Evolutionary conservation across 768 basidiomycete species (phyloP), one percentile per base, ranked within the genome.

Genomic region (Vararia minispora): DNA sequence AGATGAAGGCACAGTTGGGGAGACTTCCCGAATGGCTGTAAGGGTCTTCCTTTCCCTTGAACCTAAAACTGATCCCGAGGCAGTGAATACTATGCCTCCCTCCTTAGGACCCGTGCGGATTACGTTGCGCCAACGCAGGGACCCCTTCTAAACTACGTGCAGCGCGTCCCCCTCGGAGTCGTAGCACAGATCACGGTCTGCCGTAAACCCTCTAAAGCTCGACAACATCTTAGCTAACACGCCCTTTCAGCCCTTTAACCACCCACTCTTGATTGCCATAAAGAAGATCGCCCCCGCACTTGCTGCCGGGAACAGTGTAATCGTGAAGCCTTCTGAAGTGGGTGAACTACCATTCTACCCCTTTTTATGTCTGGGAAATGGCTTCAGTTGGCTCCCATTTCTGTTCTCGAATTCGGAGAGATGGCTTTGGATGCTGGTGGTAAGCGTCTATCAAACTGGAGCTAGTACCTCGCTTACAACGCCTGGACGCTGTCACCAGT

Each of bases 251-350:
- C 84, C 87, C 2, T 90, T 89, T 57, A 91, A 91, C 48, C 87
- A 91, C 47, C 88, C 88, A 1, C 61, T 91, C n/a, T 57, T 91
- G 25, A 91, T 91, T 44, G 84, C 85, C 2, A 55, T 90, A 37
- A 91, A 91, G 66, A 91, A 91, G 59, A 80, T 90, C 39, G 83
- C 79, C 0, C 84, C 84, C 5, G 86, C 84, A 1, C 62, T 90
- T 20, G 87, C 87, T 30, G 82, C 85, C 6, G 87, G 86, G 4
- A 89, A 88, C 50, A 78, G 77, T 37, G 78, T 90, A 33, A 68
- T 89, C 35, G 76, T 88, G 14, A 89, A 88, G 49, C 82, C 85
- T 1, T 85, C 84, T 30, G 83, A 88, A 64, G 79, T 76, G 35
- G 36, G 54, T 44, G 25, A 28, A 21, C 16, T 6, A 21, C 14